Base-by-base conservation (phyloP, 495 filamentous ascomycete genomes). In the Neurospora sp. region DNA sequence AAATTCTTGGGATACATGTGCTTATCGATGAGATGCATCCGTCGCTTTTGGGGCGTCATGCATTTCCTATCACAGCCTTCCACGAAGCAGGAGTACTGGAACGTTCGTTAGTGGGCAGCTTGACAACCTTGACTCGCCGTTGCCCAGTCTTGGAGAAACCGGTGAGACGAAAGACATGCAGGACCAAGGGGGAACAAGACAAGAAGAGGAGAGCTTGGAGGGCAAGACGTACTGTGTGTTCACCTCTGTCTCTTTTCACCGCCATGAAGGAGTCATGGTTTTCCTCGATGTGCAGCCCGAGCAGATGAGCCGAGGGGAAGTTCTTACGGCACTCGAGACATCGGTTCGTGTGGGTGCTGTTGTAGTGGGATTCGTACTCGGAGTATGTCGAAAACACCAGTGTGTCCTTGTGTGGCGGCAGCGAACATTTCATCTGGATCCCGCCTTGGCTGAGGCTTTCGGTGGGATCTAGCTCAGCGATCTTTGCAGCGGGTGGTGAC, bases 1-100 rank as follows among this genome's bases (percentile, higher is more conserved):
- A 94, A 99, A 73, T 92, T 92, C 82, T 89, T 90, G 6, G 95
- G 96, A 81, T 96, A 99, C 85, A 92, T 89, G 77, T 99, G 96
- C 82, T 97, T 98, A 81, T 97, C 95, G 73, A 95, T 92, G 35
- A 97, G 82, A 82, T 99, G 96, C 79, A 92, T 88, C 70, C 91
- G 86, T 69, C 96, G 88, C 81, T 97, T 99, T 75, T 92, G 88
- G 5, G 92, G 90, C 9, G 90, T 94, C 38, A 88, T 90, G 83
- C 94, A 98, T 82, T 94, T 90, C 73, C 91, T 85, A 69, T 97
- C 94, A 78, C 96, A 99, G 66, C 86, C 89, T 77, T 97, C 92
- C 18, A 97, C 90, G 78, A 98, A 96, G 80, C 96, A 99, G 3
- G 85, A 88, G 79, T 93, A 98, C 92, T 96, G 62, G 23, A 37